Evolutionary conservation across 768 basidiomycete genomes (phyloP), one percentile per base, ranked within the genome.

Genomic region (Boletus rubescentipes): DNA sequence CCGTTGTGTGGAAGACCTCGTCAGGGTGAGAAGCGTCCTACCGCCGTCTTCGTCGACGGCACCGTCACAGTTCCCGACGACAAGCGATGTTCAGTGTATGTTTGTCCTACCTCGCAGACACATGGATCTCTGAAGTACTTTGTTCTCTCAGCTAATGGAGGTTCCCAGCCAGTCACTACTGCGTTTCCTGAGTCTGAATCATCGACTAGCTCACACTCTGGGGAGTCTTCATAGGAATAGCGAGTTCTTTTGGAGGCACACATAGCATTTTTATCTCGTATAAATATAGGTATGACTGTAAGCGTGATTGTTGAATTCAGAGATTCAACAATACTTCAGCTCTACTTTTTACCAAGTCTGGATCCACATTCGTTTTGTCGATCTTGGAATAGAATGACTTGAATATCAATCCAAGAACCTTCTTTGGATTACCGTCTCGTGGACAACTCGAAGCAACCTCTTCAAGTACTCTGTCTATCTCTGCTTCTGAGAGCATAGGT

Each of bases 1-100:
- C 65, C 77, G 79, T 18, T 86, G 91, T 61, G 79, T 91, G 49
- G 86, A 89, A 59, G 91, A 97, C 61, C 76, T 97, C 56, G 80
- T 86, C 67, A 75, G 83, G 60, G 76, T 92, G 67, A 75, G 89
- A 59, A 91, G 90, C 61, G 76, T 82, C n/a, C 71, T 93, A 31
- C 87, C 88, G 15, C 59, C 72, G 29, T 57, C 72, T 26, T 57
- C 63, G 40, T 48, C 65, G 31, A 55, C 49, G 38, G 21, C 55
- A 15, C 29, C 43, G 36, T 29, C 37, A 38, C 59, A 54, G 47
- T 30, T 55, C 46, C 55, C 58, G 63, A 34, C 52, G 60, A 29
- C 51, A 44, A 44, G 34, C 16, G 20, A 46, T 55, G 38, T 21
- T 43, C 58, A 46, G 20, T 9, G 62, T 69, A 54, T 36, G 67